Conservation (phyloP, 306 rosid genomes). For the Alnus glutinosa region DNA sequence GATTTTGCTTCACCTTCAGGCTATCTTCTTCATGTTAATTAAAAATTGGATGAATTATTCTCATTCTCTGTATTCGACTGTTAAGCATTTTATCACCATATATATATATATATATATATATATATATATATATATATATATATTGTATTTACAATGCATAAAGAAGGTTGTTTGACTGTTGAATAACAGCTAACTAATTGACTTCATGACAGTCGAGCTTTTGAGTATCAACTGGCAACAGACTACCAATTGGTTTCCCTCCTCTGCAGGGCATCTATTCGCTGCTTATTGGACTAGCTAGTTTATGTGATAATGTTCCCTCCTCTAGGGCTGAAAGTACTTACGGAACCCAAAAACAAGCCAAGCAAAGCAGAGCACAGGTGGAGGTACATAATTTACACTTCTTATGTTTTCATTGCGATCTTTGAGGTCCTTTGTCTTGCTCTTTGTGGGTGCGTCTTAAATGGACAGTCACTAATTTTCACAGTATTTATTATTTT, state of each 20-base stretch:
- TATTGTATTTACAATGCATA: constrained; percentile 18
- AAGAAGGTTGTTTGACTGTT: constrained; percentile 22
- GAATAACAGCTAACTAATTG: constrained; percentile 30
- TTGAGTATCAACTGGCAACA: background rate
- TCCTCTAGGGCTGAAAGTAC: constrained; percentile 18
- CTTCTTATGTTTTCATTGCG: background rate
- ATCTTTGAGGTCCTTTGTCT: no score
- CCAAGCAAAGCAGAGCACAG: no score
- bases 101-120: no score
- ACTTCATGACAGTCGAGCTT: constrained; percentile 24
- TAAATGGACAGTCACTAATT: no score
- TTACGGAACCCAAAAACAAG: no score
- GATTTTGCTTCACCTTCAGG: constrained; percentile 29
- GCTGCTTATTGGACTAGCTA: constrained; percentile 26
- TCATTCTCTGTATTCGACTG: background rate
- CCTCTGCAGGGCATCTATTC: constrained; percentile 51
- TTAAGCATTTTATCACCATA: constrained; percentile 5
- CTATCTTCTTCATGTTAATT: constrained; percentile 12
- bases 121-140: no score
- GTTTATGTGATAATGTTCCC: constrained; percentile 12
- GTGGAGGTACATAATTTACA: constrained; percentile 25
- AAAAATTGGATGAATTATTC: constrained; percentile 11
- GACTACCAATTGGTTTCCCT: constrained; percentile 11
- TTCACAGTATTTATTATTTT: no score
- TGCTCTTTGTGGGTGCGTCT: no score